These are phyloP conservation scores for Fusarium sp. DNA, from an alignment of 2,329 filamentous ascomycete genomes.

Conservation along the genomic window DNA sequence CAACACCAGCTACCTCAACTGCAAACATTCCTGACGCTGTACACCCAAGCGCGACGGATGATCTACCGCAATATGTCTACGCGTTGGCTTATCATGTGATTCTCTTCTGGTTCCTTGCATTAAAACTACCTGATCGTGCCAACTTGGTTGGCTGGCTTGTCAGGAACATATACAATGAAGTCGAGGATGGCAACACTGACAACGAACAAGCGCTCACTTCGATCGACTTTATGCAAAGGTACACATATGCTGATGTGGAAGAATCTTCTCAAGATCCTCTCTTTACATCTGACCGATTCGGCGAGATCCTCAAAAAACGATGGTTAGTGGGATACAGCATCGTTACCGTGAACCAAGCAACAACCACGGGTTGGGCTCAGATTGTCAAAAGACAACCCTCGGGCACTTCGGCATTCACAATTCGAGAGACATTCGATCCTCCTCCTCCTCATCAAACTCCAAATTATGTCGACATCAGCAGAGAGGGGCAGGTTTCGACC, in stretches of 20 bases:
- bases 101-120: slow-evolving; percentile 93
- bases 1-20: slow-evolving; percentile 46
- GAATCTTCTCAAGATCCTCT: slow-evolving; percentile 75
- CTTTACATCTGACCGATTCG: slow-evolving; percentile 75
- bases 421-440: slow-evolving; percentile 70
- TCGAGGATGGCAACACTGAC: slow-evolving; percentile 76
- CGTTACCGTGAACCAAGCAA: slow-evolving; percentile 79
- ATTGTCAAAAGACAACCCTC: slow-evolving; percentile 79
- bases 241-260: slow-evolving; percentile 86
- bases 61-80: slow-evolving; percentile 93
- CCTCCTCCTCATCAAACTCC: slow-evolving; percentile 68
- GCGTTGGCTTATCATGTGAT: slow-evolving; percentile 95
- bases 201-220: slow-evolving; percentile 96
- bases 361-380: slow-evolving; percentile 74
- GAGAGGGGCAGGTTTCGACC: slow-evolving; percentile 65
- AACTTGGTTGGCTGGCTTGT: slow-evolving; percentile 92
- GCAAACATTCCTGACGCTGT: slow-evolving; percentile 36
- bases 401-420: slow-evolving; percentile 70
- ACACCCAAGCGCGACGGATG: slow-evolving; percentile 65
- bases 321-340: slow-evolving; percentile 82
- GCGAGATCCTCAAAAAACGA: slow-evolving; percentile 73
- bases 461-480: slow-evolving; percentile 60
- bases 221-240: slow-evolving; percentile 93
- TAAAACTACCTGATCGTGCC: slow-evolving; percentile 85
- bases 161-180: slow-evolving; percentile 84